phyloP scores from a whole-genome alignment of 2,329 filamentous ascomycete species.

The Aspergillus neoniger region DNA sequence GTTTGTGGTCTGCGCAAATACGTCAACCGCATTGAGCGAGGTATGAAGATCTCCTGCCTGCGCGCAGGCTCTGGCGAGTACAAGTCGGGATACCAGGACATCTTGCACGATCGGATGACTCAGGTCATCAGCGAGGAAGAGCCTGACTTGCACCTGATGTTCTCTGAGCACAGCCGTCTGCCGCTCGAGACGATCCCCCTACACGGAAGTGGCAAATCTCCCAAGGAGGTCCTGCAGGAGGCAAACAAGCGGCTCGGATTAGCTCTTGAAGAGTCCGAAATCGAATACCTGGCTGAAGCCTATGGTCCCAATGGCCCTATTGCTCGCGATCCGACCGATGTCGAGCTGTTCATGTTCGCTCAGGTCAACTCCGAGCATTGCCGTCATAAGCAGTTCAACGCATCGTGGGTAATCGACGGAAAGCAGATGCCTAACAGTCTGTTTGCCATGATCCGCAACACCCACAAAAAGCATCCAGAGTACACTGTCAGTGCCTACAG shows the following conservation, averaged over 20 bases:
- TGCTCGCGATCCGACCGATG: slow-evolving; percentile 72
- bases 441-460: slow-evolving; percentile 96
- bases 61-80: slow-evolving; percentile 58
- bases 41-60: slow-evolving; percentile 70
- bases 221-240: slow-evolving; percentile 71
- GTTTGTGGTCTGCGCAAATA: slow-evolving; percentile 79
- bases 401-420: slow-evolving; percentile 92
- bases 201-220: slow-evolving; percentile 63
- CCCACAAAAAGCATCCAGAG: slow-evolving; percentile 73
- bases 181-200: slow-evolving; percentile 76
- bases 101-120: slow-evolving; percentile 93
- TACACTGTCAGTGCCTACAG: slow-evolving; percentile 95
- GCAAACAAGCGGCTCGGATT: slow-evolving; percentile 85
- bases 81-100: slow-evolving; percentile 62
- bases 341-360: slow-evolving; percentile 98
- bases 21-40: slow-evolving; percentile 80
- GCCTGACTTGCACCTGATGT: slow-evolving; percentile 75
- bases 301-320: slow-evolving; percentile 66
- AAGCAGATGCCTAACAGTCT: slow-evolving; percentile 75
- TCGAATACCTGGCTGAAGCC: slow-evolving; percentile 88
- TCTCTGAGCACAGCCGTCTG: slow-evolving; percentile 66
- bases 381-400: slow-evolving; percentile 90
- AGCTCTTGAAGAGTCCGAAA: slow-evolving; percentile 83
- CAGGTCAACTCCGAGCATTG: slow-evolving; percentile 99
- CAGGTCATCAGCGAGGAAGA: slow-evolving; percentile 70